Percentiles rank a stretch among this genome's conserved stretches.
Evolutionary conservation across 805 yeast species (phyloP).

Genomic region (Saccharomycopsis sp.): DNA sequence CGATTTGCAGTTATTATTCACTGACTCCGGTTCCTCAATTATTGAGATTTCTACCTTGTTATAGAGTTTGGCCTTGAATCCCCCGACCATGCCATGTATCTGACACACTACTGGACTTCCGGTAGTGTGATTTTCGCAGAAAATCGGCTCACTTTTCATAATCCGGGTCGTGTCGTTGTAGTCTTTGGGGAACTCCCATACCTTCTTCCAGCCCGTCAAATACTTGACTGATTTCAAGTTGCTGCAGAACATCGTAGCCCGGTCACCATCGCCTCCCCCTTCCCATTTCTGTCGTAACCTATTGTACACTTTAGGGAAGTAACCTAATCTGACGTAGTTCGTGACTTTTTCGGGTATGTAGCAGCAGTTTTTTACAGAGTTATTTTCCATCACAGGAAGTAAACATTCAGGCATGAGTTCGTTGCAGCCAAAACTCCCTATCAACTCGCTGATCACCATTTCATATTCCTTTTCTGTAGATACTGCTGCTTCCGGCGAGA

Average conservation of each 20-base stretch:
- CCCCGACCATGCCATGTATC: background rate
- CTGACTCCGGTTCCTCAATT: background rate
- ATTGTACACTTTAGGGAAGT: constrained; percentile 1
- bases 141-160: background rate
- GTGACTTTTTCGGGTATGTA: constrained; percentile 7
- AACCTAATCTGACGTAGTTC: background rate
- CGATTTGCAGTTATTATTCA: background rate
- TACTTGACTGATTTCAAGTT: background rate
- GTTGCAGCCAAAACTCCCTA: constrained; percentile 92
- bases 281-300: background rate
- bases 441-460: constrained; percentile 68
- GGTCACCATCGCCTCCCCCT: background rate
- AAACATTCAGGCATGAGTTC: constrained; percentile 84
- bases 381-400: background rate
- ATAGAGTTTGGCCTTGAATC: background rate
- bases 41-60: background rate
- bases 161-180: background rate
- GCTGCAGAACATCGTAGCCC: background rate
- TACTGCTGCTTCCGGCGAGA: background rate
- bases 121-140: background rate
- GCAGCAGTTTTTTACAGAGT: background rate
- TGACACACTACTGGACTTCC: background rate
- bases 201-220: background rate
- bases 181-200: background rate
- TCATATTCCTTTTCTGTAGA: constrained; percentile 32